Conservation (phyloP, 768 basidiomycete genomes). For the Russula olivacea region DNA sequence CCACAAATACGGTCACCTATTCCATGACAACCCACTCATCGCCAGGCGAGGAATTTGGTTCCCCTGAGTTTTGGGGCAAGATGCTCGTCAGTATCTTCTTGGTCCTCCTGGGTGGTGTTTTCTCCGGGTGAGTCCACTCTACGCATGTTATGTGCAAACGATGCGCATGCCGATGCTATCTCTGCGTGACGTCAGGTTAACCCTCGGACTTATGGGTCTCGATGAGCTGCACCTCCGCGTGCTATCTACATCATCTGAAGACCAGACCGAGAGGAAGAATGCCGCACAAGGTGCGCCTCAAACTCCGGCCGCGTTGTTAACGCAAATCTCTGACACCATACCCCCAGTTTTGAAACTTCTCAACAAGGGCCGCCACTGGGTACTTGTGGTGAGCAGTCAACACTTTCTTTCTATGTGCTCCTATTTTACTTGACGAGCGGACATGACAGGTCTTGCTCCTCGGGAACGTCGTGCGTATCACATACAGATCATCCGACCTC, state of each 20-base stretch:
- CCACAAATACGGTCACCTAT: neutral
- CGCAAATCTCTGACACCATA: neutral
- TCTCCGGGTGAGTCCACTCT: constrained; percentile 66
- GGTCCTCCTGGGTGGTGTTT: constrained; percentile 83
- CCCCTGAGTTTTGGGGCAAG: constrained; percentile 71
- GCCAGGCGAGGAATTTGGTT: constrained; percentile 36
- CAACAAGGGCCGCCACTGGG: constrained; percentile 63
- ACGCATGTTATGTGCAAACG: too few species aligned
- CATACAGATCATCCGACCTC: too few species aligned
- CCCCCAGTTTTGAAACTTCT: constrained; percentile 44
- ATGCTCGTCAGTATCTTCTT: constrained; percentile 58
- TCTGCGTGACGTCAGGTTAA: constrained; percentile 50
- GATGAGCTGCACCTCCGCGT: constrained; percentile 89
- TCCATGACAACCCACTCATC: too few species aligned
- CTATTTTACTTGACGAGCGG: neutral
- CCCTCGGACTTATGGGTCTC: constrained; percentile 89
- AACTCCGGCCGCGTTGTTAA: neutral
- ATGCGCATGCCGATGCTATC: neutral
- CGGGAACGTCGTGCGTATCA: constrained; percentile 68
- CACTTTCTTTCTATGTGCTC: constrained; percentile 17
- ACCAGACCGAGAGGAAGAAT: constrained; percentile 57
- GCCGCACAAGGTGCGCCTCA: constrained; percentile 55
- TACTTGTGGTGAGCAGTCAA: constrained; percentile 63
- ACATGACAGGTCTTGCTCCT: constrained; percentile 66
- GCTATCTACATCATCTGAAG: constrained; percentile 74